Base-by-base conservation (phyloP, 1,284 basidiomycete genomes). In the Ceratobasidium papillatum region DNA sequence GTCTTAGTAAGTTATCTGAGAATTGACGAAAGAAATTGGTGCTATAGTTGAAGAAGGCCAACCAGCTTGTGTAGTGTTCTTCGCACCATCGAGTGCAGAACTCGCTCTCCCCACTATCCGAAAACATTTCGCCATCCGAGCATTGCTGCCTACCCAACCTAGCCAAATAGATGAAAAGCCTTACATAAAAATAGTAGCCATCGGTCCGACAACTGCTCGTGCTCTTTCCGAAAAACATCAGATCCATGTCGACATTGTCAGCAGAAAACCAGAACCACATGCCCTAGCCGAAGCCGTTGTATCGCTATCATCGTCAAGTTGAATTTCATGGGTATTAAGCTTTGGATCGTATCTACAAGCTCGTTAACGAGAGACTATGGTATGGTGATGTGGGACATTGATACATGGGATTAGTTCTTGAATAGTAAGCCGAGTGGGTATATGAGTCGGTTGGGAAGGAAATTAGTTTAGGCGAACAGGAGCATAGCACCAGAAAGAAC, bases 61-160 rank as follows among this genome's bases (percentile, higher is more conserved):
- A 19, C 22, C 22, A 9, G 38, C 27, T 12, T 63, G 41, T 91
- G 86, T 93, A 8, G 86, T 89, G 17, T 88, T 88, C 79, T 94
- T 94, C 78, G 90, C 93, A 0, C 93, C 92, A 1, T 94, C 91
- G 1, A 85, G 87, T 0, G 88, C 91, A 0, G 84, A 84, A 43
- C 87, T 88, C 69, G 88, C 87, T 9, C 81, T 84, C 3, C 90
- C 91, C 0, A 80, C 83, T 32, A 77, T 93, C 32, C 80, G 80
- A 14, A 80, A 84, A 34, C 81, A 85, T 74, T 89, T 91, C 43
- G 36, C n/a, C 22, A 27, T 68, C 32, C 49, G 45, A 38, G 8
- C 65, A 38, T 32, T 32, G 11, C 30, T n/a, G 1, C 77, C 71
- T 27, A 34, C 65, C 52, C 34, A 73, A 65, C 32, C 71, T 72